Base-by-base conservation (phyloP, 805 yeast genomes). In the Metschnikowia reukaufii region DNA sequence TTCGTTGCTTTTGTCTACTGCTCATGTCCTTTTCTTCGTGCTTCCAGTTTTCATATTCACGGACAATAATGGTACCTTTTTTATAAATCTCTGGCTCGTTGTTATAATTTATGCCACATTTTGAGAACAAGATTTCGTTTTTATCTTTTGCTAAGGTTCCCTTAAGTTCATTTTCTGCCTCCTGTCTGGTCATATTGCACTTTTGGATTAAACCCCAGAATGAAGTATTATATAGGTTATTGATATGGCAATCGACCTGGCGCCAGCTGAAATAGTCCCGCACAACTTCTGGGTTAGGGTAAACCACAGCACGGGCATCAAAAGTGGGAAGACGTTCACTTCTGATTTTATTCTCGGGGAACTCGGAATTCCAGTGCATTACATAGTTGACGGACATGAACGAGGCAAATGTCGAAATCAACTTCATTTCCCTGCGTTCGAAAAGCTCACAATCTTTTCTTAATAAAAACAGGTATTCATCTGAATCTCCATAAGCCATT, bases 161-260 rank as follows among this genome's bases (percentile, higher is more conserved):
- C 46, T 78, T 76, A 27, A 94, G 74, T 54, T 66, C 72, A 39
- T 81, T 74, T 59, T 94, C 97, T 0, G 98, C 95, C 31, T 89
- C 94, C 52, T 80, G 79, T 0, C 95, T 82, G 0, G 85, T 77
- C 66, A 86, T 47, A 0, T 83, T 84, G 15, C 94, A 90, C 51
- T 77, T 73, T 16, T 71, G 61, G 0, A 94, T 92, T 58, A 94
- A 72, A 5, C 81, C 73, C 99, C 99, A 94, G 63, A 94, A 94
- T 0, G 89, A 73, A 0, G 99, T 94, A 61, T 94, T 94, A 71
- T 92, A 94, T 49, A 94, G 67, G 63, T 94, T 94, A 64, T 94
- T 94, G 45, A 94, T 94, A 67, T 94, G 99, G 42, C 94, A 94
- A 62, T 94, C 99, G 1, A 85, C 98, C 62, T 88, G 97, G 55